These are phyloP conservation scores for Ustilago xerochloae DNA, from an alignment of 1,284 basidiomycete species.

Conservation along the genomic window DNA sequence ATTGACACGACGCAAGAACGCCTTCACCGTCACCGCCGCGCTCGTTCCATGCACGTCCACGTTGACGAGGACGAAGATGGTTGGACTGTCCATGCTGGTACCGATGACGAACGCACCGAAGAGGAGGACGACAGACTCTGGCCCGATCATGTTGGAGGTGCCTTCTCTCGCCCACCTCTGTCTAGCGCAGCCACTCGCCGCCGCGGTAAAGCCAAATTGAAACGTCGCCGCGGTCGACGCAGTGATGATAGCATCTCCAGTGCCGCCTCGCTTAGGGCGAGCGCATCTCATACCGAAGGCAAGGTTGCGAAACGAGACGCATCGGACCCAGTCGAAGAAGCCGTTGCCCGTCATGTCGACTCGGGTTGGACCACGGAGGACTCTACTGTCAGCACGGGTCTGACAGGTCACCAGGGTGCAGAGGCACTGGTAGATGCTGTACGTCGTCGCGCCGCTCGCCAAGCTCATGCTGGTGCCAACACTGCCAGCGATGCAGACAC, in stretches of 20 bases:
- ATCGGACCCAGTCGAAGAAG: conserved; percentile 3
- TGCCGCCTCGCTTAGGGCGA: conserved; percentile 3
- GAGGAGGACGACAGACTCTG: conserved; percentile 32
- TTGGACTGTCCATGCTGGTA: conserved; percentile 17
- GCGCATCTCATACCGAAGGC: conserved; percentile 12
- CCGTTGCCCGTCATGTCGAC: conserved; percentile 11
- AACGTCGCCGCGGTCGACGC: conserved; percentile 32
- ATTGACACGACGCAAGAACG: background rate
- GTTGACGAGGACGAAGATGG: conserved; percentile 21
- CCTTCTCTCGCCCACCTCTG: conserved; percentile 42
- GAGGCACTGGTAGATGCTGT: conserved; percentile 21
- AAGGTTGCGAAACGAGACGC: conserved; percentile 23
- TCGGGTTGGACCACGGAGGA: conserved; percentile 44
- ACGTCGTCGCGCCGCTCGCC: conserved; percentile 15
- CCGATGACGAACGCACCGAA: conserved; percentile 32
- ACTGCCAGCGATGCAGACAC: conserved; percentile 17
- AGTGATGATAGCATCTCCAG: conserved; percentile 30
- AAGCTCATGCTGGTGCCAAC: background rate
- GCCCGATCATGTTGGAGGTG: conserved; percentile 54
- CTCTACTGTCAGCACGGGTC: conserved; percentile 5
- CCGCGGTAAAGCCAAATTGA: conserved; percentile 22
- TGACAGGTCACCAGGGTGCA: conserved; percentile 1
- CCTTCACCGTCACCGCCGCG: background rate
- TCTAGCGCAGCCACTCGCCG: conserved; percentile 7
- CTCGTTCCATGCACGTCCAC: background rate